Conservation (phyloP, 345 rosid species). For the Gossypium mustelinum region DNA sequence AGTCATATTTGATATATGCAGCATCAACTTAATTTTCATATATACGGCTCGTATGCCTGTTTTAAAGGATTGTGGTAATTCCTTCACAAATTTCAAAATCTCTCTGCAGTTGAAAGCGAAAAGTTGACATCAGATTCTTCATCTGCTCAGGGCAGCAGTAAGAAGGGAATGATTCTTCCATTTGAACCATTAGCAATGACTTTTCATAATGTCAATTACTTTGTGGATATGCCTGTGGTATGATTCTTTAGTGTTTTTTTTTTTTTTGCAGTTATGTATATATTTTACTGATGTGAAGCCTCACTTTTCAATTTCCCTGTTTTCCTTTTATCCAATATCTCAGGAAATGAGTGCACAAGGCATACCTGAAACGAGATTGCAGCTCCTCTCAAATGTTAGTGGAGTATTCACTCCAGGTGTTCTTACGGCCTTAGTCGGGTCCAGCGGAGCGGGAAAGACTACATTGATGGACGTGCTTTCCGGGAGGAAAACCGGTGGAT, state of each 20-base stretch:
- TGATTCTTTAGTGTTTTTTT: slow-evolving; percentile 4
- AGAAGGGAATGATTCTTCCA: slow-evolving; percentile 93
- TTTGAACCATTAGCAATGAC: slow-evolving; percentile 89
- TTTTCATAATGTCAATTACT: slow-evolving; percentile 85
- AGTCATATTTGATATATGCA: slow-evolving; percentile 22
- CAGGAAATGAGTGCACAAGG: slow-evolving; percentile 79
- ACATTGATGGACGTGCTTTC: slow-evolving; percentile 97
- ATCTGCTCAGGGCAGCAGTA: slow-evolving; percentile 28
- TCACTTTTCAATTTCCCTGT: background rate
- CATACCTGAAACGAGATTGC: slow-evolving; percentile 62
- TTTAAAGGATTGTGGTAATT: background rate
- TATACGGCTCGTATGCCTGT: background rate
- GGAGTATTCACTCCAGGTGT: slow-evolving; percentile 96
- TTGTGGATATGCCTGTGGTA: slow-evolving; percentile 89
- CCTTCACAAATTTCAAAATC: background rate
- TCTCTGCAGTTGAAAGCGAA: slow-evolving; percentile 21
- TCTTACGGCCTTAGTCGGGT: slow-evolving; percentile 91
- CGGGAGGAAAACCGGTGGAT: slow-evolving; percentile 94
- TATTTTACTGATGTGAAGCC: background rate
- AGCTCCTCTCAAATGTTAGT: slow-evolving; percentile 60
- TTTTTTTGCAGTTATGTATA: background rate
- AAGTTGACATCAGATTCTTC: slow-evolving; percentile 6
- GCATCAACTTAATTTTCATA: background rate
- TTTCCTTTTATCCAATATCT: slow-evolving; percentile 6
- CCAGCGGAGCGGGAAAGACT: slow-evolving; percentile 97